Conservation (phyloP, 78 protist species). For the Salpingoeca rosetta region DNA sequence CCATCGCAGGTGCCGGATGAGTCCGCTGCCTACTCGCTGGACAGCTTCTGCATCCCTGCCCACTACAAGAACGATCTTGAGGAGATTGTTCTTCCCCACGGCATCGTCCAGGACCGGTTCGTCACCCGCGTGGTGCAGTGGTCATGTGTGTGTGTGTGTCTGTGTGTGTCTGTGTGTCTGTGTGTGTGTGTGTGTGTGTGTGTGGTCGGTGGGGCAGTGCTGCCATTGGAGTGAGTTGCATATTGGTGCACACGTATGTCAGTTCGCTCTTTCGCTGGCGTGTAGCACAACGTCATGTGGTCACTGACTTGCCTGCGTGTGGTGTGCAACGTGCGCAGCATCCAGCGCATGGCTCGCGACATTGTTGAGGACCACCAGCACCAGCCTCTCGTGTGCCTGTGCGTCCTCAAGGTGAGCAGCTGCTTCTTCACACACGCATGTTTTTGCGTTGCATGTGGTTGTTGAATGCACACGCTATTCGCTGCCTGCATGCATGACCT, state of each 20-base stretch:
- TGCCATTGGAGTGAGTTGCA: too few species aligned
- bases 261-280: neutral
- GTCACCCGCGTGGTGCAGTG: neutral
- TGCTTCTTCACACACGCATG: too few species aligned
- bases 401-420: neutral
- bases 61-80: neutral
- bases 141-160: neutral
- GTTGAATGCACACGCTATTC: too few species aligned
- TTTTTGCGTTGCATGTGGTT: too few species aligned
- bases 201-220: too few species aligned
- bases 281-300: neutral
- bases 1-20: neutral
- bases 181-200: too few species aligned
- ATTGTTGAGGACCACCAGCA: neutral
- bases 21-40: neutral
- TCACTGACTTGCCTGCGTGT: neutral
- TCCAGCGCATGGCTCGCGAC: neutral
- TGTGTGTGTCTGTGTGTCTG: too few species aligned
- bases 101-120: neutral
- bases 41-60: neutral
- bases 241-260: too few species aligned
- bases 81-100: neutral
- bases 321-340: neutral
- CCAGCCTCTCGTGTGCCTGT: neutral
- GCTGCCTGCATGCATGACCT: too few species aligned